Percentiles rank a stretch among this genome's conserved stretches.
Conservation (phyloP, 192 early-diverging fungal species). For the Backusella psychrophila region DNA sequence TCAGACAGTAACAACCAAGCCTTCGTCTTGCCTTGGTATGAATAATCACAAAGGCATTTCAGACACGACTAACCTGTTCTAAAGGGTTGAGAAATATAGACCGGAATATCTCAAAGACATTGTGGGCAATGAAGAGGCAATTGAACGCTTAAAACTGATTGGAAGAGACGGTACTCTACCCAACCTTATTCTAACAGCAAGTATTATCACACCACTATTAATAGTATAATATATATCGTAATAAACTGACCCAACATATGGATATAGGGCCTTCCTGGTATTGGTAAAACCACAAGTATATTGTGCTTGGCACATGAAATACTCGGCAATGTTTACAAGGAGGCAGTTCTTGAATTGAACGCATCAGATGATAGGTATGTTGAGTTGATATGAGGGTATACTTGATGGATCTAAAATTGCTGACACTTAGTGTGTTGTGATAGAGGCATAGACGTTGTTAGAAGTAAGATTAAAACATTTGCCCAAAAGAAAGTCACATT, state of each 20-base stretch:
- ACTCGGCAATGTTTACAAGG: slow-evolving; percentile 81
- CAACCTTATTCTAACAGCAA: slow-evolving; percentile 88
- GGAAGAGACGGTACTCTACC: slow-evolving; percentile 93
- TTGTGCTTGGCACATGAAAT: slow-evolving; percentile 89
- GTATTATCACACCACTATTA: not conserved
- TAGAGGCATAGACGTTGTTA: slow-evolving; percentile 94
- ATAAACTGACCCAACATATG: not conserved
- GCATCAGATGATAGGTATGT: slow-evolving; percentile 95
- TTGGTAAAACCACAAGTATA: slow-evolving; percentile 97
- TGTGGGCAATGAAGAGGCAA: slow-evolving; percentile 93
- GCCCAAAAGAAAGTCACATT: slow-evolving; percentile 98
- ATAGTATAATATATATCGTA: not conserved
- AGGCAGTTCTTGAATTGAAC: slow-evolving; percentile 95
- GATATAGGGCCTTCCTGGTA: slow-evolving; percentile 83
- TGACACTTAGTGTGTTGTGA: not conserved
- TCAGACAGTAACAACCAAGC: not conserved
- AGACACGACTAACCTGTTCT: slow-evolving; percentile 4
- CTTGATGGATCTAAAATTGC: too few species aligned
- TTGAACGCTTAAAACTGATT: slow-evolving; percentile 81
- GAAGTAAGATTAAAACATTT: slow-evolving; percentile 97
- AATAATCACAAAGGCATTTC: not conserved
- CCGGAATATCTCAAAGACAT: slow-evolving; percentile 83
- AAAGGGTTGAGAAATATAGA: slow-evolving; percentile 93
- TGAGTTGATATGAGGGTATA: not conserved
- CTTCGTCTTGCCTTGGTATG: slow-evolving; percentile 22